A percentile compares a stretch with the other conserved stretches of the same genome.
These are phyloP conservation scores for Termitomyces sp. DNA, from an alignment of 768 basidiomycete genomes.

Conservation along the genomic window DNA sequence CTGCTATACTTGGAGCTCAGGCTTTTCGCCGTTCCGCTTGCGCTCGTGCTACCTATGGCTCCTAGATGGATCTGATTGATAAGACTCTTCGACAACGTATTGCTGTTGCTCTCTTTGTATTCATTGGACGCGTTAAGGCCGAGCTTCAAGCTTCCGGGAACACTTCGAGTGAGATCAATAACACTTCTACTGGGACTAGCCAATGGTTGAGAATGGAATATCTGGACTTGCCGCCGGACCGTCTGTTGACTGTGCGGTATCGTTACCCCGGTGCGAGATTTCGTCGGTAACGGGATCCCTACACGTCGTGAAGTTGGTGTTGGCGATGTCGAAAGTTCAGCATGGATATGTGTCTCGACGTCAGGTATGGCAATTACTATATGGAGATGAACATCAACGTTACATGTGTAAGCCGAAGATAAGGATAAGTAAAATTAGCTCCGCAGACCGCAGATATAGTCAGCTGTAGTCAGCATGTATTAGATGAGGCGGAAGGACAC, in stretches of 20 bases:
- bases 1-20: constrained; percentile 35
- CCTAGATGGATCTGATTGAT: constrained; percentile 35
- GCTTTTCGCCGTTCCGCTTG: constrained; percentile 25
- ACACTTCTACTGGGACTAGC: constrained; percentile 44
- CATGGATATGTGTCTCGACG: constrained; percentile 65
- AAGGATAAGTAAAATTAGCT: constrained; percentile 24
- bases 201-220: constrained; percentile 78
- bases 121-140: constrained; percentile 20
- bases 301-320: constrained; percentile 76
- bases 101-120: constrained; percentile 28
- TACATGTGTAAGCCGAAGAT: constrained; percentile 15
- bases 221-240: constrained; percentile 64
- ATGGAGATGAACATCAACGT: constrained; percentile 24
- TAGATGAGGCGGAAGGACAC: constrained; percentile 6
- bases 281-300: constrained; percentile 68
- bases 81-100: constrained; percentile 32
- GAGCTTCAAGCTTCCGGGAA: constrained; percentile 21
- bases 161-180: constrained; percentile 21
- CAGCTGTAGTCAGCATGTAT: constrained; percentile 12
- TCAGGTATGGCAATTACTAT: constrained; percentile 82
- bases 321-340: constrained; percentile 61
- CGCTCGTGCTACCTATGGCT: constrained; percentile 18
- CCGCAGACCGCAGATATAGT: background rate
- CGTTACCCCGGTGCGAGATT: constrained; percentile 52
- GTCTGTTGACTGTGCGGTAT: constrained; percentile 50